Conservation (phyloP, 306 rosid species). For the Corylus heterophylla region DNA sequence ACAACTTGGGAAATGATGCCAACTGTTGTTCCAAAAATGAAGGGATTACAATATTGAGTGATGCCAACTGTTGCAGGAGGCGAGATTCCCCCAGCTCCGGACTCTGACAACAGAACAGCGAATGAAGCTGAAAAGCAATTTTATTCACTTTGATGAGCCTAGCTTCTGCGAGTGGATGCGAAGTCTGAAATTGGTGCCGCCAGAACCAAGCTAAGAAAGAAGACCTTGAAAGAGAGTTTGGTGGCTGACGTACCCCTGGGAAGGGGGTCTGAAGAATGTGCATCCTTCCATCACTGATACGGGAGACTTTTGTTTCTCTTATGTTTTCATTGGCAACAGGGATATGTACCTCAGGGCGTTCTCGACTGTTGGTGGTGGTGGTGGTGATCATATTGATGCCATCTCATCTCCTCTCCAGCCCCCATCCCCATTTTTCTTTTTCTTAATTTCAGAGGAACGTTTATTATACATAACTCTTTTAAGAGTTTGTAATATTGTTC, state of each 20-base stretch:
- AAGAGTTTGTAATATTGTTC: not conserved
- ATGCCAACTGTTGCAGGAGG: conserved; percentile 61
- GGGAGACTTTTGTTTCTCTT: conserved; percentile 4
- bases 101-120: conserved; percentile 70
- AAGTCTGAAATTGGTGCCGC: conserved; percentile 78
- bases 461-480: not conserved
- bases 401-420: not conserved
- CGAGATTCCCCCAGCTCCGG: conserved; percentile 82
- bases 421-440: not conserved
- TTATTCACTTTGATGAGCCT: conserved; percentile 89
- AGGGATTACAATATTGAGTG: not conserved
- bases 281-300: conserved; percentile 13
- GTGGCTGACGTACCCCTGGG: conserved; percentile 25
- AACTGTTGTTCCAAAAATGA: not conserved
- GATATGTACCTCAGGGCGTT: conserved; percentile 31
- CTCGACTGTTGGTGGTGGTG: conserved; percentile 15
- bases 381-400: conserved; percentile 1
- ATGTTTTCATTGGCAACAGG: conserved; percentile 27
- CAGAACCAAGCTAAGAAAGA: conserved; percentile 67
- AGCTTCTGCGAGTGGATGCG: conserved; percentile 95
- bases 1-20: not conserved
- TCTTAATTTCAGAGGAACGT: not conserved
- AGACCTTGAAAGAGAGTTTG: conserved; percentile 2
- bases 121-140: conserved; percentile 88
- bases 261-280: conserved; percentile 22